These are phyloP conservation scores for Saturnispora halmiae DNA, from an alignment of 805 yeast genomes.

Conservation along the genomic window DNA sequence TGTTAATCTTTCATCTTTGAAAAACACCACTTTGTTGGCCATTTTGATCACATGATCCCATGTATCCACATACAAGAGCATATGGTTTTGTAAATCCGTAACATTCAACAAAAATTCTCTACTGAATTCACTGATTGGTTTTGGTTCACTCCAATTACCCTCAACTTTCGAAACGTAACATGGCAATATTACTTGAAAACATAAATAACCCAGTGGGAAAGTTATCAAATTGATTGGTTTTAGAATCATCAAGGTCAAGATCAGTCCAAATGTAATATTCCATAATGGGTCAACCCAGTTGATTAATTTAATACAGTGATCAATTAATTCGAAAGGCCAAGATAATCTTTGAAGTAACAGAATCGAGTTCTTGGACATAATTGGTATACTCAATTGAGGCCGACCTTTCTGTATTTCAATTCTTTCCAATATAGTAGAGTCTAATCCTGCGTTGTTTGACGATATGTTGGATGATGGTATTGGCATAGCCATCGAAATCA, in stretches of 20 bases:
- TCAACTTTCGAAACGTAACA: slow-evolving; percentile 52
- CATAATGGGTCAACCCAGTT: slow-evolving; percentile 57
- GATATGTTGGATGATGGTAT: slow-evolving; percentile 35
- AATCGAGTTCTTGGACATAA: slow-evolving; percentile 61
- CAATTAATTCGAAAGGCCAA: slow-evolving; percentile 51
- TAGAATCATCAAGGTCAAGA: slow-evolving; percentile 35
- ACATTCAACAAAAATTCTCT: slow-evolving; percentile 69
- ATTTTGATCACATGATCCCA: slow-evolving; percentile 50
- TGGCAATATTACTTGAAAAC: slow-evolving; percentile 56
- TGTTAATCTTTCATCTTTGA: slow-evolving; percentile 53
- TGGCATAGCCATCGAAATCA: slow-evolving; percentile 66
- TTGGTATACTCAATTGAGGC: slow-evolving; percentile 60
- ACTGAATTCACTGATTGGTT: slow-evolving; percentile 70
- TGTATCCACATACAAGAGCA: slow-evolving; percentile 51
- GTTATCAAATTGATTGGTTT: slow-evolving; percentile 49
- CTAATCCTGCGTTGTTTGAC: slow-evolving; percentile 31
- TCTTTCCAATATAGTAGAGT: slow-evolving; percentile 37
- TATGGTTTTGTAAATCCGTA: slow-evolving; percentile 77
- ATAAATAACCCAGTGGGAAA: slow-evolving; percentile 46
- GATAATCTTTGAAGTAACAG: slow-evolving; percentile 54
- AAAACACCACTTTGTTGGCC: slow-evolving; percentile 51
- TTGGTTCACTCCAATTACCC: slow-evolving; percentile 46
- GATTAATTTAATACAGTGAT: slow-evolving; percentile 43
- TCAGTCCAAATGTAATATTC: slow-evolving; percentile 46
- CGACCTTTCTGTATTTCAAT: slow-evolving; percentile 51